These are phyloP conservation scores for Candida stauntonica DNA, from an alignment of 805 yeast species.

Conservation along the genomic window DNA sequence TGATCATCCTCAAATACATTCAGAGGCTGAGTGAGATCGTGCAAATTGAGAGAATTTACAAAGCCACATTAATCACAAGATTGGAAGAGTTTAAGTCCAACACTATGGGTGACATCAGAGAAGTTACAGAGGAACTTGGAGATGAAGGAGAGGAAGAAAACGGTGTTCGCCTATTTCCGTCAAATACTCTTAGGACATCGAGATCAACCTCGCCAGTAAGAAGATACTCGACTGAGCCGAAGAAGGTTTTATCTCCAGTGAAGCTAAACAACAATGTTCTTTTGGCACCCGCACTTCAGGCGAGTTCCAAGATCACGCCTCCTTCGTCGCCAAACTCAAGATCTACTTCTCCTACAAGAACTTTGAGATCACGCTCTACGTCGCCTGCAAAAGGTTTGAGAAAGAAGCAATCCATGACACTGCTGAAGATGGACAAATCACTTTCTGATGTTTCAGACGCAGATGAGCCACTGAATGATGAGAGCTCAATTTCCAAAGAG, in stretches of 20 bases:
- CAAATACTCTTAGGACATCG: conserved; percentile 14
- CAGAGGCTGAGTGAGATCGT: conserved; percentile 52
- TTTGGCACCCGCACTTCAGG: background rate
- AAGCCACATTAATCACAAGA: conserved; percentile 33
- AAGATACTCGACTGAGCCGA: conserved; percentile 11
- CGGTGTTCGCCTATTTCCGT: conserved; percentile 20
- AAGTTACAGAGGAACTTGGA: conserved; percentile 8
- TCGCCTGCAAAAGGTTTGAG: conserved; percentile 24
- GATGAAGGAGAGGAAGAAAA: conserved; percentile 7
- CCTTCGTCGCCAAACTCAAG: conserved; percentile 10
- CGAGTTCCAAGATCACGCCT: conserved; percentile 11
- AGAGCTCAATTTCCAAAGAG: conserved; percentile 17
- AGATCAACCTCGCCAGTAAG: conserved; percentile 24
- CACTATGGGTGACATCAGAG: conserved; percentile 16
- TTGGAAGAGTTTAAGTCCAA: conserved; percentile 13
- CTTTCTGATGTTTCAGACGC: conserved; percentile 5
- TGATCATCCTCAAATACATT: conserved; percentile 45
- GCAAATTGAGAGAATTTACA: conserved; percentile 62
- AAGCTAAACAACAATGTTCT: conserved; percentile 10
- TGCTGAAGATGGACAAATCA: conserved; percentile 24
- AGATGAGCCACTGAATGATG: conserved; percentile 4
- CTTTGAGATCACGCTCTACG: conserved; percentile 22
- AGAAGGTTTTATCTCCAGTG: conserved; percentile 14
- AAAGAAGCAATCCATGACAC: conserved; percentile 27
- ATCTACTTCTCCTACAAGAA: conserved; percentile 15